Evolutionary conservation across 805 yeast genomes (phyloP).

Genomic region (Lipomyces orientalis): DNA sequence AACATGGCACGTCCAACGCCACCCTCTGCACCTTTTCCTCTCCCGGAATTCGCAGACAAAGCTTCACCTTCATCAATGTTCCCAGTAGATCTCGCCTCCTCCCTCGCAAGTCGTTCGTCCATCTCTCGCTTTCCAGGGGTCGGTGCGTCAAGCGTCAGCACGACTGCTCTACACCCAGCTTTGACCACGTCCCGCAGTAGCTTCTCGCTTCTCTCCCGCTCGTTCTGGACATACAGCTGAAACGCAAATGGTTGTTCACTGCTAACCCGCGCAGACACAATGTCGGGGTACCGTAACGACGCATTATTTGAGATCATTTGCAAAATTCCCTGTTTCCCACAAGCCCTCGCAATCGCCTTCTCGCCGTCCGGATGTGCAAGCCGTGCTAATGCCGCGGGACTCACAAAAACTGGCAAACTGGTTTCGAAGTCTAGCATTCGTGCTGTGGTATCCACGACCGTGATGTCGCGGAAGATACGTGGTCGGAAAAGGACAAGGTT

Average conservation of each 20-base stretch:
- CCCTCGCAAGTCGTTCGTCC: slow-evolving; percentile 49
- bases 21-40: slow-evolving; percentile 45
- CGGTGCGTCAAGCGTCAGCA: slow-evolving; percentile 61
- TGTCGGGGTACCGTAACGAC: slow-evolving; percentile 52
- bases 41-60: slow-evolving; percentile 33
- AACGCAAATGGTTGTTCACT: slow-evolving; percentile 53
- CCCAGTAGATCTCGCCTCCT: slow-evolving; percentile 38
- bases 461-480: slow-evolving; percentile 50
- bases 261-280: slow-evolving; percentile 46
- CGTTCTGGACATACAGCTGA: slow-evolving; percentile 55
- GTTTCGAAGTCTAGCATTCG: slow-evolving; percentile 56
- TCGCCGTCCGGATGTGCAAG: slow-evolving; percentile 56
- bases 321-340: slow-evolving; percentile 50
- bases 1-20: slow-evolving; percentile 45
- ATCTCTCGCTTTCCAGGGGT: slow-evolving; percentile 58
- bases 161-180: slow-evolving; percentile 52
- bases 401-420: slow-evolving; percentile 54
- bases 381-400: slow-evolving; percentile 56
- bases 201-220: slow-evolving; percentile 45
- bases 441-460: slow-evolving; percentile 52
- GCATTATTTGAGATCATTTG: slow-evolving; percentile 57
- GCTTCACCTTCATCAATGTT: slow-evolving; percentile 19
- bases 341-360: slow-evolving; percentile 50
- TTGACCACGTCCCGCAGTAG: slow-evolving; percentile 50
- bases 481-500: slow-evolving; percentile 55